Percentiles rank a stretch among this genome's conserved stretches.
phyloP scores from a whole-genome alignment of 2,329 filamentous ascomycete genomes.

The Sarocladium brachiariae region DNA sequence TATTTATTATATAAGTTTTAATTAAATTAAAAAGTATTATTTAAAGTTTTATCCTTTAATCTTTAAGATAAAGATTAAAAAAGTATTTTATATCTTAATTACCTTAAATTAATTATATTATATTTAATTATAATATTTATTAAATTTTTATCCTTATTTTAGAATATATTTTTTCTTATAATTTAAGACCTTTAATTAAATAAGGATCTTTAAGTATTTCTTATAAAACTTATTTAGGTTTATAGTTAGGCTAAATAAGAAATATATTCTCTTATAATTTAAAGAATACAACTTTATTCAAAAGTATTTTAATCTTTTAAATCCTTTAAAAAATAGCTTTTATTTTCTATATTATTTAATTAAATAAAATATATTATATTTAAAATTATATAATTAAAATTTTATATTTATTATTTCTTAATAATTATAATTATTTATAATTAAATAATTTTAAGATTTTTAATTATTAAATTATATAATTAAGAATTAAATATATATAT shows the following conservation, averaged over 20 bases:
- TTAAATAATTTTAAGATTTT: no score
- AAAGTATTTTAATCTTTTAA: background rate
- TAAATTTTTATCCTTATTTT: background rate
- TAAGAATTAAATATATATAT: no score
- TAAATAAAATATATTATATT: background rate
- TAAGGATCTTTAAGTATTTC: background rate
- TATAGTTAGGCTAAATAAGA: background rate
- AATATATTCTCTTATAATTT: background rate
- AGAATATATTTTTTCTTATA: background rate
- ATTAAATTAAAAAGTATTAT: no score
- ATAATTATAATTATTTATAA: conserved; percentile 12
- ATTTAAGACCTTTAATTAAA: background rate
- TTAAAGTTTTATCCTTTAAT: no score
- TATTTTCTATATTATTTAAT: background rate
- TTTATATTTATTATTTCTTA: background rate
- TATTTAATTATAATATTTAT: background rate
- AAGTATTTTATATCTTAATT: background rate
- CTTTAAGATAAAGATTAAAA: no score
- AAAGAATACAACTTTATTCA: background rate
- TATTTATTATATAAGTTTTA: no score
- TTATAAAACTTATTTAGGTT: no score
- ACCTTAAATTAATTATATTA: background rate
- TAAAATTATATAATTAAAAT: background rate
- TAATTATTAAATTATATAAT: no score
- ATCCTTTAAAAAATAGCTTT: background rate